Conservation (phyloP, 495 filamentous ascomycete genomes). For the Talaromyces stipitatus region DNA sequence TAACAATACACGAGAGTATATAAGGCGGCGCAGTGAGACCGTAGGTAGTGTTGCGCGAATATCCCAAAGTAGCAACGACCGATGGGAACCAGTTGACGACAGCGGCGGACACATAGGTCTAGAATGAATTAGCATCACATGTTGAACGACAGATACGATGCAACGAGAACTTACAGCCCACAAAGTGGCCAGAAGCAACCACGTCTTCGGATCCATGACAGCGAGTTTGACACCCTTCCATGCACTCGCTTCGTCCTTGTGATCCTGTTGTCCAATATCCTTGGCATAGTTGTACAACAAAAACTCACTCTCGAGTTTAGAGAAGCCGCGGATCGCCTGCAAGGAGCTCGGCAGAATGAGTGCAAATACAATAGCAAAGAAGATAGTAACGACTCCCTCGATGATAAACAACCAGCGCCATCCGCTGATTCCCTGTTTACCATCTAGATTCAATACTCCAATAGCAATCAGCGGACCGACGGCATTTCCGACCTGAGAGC, state of each 20-base stretch:
- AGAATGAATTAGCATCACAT: background rate
- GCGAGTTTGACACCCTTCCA: conserved; percentile 14
- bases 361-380: conserved; percentile 24
- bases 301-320: conserved; percentile 16
- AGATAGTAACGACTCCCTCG: conserved; percentile 67
- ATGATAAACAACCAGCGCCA: conserved; percentile 96
- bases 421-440: conserved; percentile 63
- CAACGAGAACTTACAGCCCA: background rate
- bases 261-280: conserved; percentile 15
- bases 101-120: conserved; percentile 60
- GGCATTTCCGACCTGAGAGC: conserved; percentile 80
- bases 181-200: conserved; percentile 9
- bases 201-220: conserved; percentile 13
- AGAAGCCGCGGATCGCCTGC: conserved; percentile 15
- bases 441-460: conserved; percentile 88
- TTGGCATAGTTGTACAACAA: conserved; percentile 15
- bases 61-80: conserved; percentile 68
- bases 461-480: conserved; percentile 87
- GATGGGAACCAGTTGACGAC: conserved; percentile 88
- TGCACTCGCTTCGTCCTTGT: conserved; percentile 11
- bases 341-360: conserved; percentile 12
- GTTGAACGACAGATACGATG: no score
- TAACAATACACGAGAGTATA: conserved; percentile 58
- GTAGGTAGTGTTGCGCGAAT: conserved; percentile 57
- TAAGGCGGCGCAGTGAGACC: conserved; percentile 74